phyloP scores from a whole-genome alignment of 2,329 filamentous ascomycete genomes.

The Xylogone sp. region DNA sequence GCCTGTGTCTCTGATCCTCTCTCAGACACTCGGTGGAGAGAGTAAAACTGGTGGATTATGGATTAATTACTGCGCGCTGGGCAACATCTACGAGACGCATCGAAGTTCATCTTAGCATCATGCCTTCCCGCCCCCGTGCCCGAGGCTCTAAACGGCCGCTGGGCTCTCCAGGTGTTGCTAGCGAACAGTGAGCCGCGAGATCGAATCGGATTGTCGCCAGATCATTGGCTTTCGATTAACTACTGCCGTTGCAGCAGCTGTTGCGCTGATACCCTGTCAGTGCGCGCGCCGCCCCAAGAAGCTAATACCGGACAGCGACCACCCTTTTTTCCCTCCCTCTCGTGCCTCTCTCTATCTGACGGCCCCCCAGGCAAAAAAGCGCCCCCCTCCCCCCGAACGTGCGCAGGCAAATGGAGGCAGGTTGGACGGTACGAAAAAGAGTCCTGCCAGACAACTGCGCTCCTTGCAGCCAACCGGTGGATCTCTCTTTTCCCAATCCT shows the following conservation, averaged over 20 bases:
- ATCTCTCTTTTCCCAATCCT: constrained; percentile 8
- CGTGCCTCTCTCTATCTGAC: constrained; percentile 5
- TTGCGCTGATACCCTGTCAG: constrained; percentile 9
- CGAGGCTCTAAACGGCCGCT: background rate
- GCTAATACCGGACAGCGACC: constrained; percentile 10
- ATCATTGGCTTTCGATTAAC: constrained; percentile 11
- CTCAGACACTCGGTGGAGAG: no score
- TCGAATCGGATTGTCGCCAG: constrained; percentile 21
- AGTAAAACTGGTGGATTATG: no score
- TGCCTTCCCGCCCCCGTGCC: no score
- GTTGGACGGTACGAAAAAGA: constrained; percentile 6
- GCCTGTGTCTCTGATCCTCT: no score
- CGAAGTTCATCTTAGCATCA: no score
- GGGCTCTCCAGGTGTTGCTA: constrained; percentile 19
- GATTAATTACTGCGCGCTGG: no score
- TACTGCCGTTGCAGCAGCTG: constrained; percentile 11
- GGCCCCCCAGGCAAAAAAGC: constrained; percentile 9
- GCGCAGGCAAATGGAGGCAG: constrained; percentile 7
- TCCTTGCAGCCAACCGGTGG: constrained; percentile 12
- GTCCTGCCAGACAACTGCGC: background rate
- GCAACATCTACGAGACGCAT: no score
- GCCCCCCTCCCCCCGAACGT: constrained; percentile 2
- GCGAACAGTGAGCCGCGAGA: constrained; percentile 18
- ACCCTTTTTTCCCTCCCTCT: no score
- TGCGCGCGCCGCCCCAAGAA: constrained; percentile 3